Base-by-base conservation (phyloP, 495 filamentous ascomycete species). In the Hypomontagnella monticulosa region DNA sequence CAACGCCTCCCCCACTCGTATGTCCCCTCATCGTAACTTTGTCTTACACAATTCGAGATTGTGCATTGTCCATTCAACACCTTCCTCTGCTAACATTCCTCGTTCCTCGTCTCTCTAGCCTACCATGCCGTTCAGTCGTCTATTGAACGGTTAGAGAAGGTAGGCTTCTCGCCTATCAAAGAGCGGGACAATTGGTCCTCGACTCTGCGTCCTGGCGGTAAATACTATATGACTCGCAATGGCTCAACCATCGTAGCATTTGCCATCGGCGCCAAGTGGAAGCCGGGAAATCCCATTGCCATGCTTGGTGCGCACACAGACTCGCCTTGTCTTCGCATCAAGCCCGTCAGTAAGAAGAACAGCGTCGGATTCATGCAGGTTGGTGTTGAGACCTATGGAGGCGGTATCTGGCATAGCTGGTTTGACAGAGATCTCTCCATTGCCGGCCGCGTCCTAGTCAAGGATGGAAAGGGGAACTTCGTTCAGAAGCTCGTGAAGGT, bases 231-330 rank as follows among this genome's bases (percentile, higher is more conserved):
- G 69, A 99, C 95, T 40, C 88, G 95, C 42, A 99, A 99, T 78
- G 89, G 86, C 55, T 96, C 94, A 20, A 93, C 96, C 30, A 89
- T 99, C 62, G 84, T 98, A 38, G 95, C 96, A 53, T 99, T 99
- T 77, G 91, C 92, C 55, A 89, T 99, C 67, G 95, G 95, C 54
- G 87, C 87, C 72, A 87, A 89, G 81, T 99, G 95, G 95, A 88
- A 88, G 86, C 87, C 96, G 4, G 95, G 95, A 49, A 97, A 97
- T 75, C 87, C 94, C 8, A 91, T 99, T 72, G 88, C 90, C 71
- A 95, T 98, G 90, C 86, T 99, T 60, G 95, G 95, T 69, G 93
- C 95, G 44, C 95, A 99, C 78, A 98, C 95, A 18, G 95, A 99
- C 76, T 98, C 94, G 4, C 91, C 91, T 0, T 91, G 90, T 49